Base-by-base conservation (phyloP, 768 basidiomycete genomes). In the Gelatoporia subvermispora region DNA sequence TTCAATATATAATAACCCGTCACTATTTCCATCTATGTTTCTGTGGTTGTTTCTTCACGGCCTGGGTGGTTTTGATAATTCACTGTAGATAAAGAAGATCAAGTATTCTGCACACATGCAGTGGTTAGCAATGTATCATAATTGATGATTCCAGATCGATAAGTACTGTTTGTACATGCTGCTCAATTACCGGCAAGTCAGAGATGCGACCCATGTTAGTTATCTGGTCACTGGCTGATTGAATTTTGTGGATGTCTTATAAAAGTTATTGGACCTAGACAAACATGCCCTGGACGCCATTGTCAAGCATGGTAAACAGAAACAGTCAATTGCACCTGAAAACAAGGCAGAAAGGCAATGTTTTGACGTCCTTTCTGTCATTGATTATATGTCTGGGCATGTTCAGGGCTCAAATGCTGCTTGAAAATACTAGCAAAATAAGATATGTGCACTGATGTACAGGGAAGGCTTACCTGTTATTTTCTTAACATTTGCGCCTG, bases 121-220 rank as follows among this genome's bases (percentile, higher is more conserved):
- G 16, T 24, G 47, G 16, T n/a, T 54, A 9, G 31, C 56, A 20
- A 41, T 56, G 44, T 58, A 60, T 46, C 35, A 54, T 41, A 57
- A 62, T 21, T 54, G 54, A 22, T 25, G 51, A 0, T 62, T 62
- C 34, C 54, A 60, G 38, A 24, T 38, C 2, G 59, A 62, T 17
- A 23, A 21, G 2, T 41, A 45, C 4, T 61, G 57, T 41, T 41
- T 49, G 16, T 43, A 57, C 1, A 47, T 61, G 10, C 53, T 45
- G 1, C 55, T 62, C 22, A 58, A 60, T 41, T 51, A 60, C 18
- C 47, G 59, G 20, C 61, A 62, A 35, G 58, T 60, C 24, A 50
- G 47, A 15, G 17, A 36, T 7, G 38, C 39, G 9, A 41, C 49
- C 11, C 47, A 34, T 7, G 58, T 45, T 9, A 54, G 58, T 3